A percentile compares a stretch with the other conserved stretches of the same genome.
Evolutionary conservation across 2,329 filamentous ascomycete species (phyloP).

Genomic region (Thelonectria rubi): DNA sequence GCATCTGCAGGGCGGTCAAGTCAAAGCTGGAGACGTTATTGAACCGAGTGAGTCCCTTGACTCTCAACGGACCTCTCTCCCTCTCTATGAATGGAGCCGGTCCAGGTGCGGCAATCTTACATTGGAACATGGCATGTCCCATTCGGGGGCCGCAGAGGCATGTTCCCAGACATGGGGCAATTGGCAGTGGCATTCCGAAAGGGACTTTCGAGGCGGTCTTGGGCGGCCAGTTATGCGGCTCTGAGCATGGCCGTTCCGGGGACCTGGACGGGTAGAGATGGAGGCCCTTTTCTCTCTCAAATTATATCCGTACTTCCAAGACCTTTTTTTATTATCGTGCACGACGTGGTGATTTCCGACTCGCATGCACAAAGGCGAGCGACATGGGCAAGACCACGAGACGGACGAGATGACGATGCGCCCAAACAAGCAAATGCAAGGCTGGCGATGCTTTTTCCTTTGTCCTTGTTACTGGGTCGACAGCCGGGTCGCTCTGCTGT

Average conservation of each 20-base stretch:
- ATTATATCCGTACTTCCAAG: no score
- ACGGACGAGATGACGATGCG: no score
- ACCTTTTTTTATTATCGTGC: no score
- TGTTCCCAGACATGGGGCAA: constrained; percentile 16
- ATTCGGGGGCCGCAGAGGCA: constrained; percentile 32
- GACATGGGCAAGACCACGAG: no score
- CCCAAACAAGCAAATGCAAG: neutral
- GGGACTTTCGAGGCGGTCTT: neutral
- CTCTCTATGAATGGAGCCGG: no score
- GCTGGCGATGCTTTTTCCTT: neutral
- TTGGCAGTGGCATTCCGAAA: constrained; percentile 14
- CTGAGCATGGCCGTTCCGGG: neutral
- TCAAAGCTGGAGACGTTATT: neutral
- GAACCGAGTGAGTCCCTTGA: neutral
- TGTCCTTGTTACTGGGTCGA: constrained; percentile 40
- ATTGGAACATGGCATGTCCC: constrained; percentile 29
- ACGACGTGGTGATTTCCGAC: no score
- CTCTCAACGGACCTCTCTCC: neutral
- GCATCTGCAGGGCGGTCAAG: constrained; percentile 19
- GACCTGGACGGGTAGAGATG: neutral
- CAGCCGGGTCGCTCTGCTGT: constrained; percentile 26
- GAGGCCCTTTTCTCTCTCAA: no score
- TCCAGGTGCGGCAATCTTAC: constrained; percentile 24
- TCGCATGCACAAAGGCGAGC: no score
- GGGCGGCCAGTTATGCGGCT: neutral